A percentile compares a stretch with the other conserved stretches of the same genome.
Evolutionary conservation across 2,329 filamentous ascomycete genomes (phyloP).

Genomic region (Trichoderma gracile): DNA sequence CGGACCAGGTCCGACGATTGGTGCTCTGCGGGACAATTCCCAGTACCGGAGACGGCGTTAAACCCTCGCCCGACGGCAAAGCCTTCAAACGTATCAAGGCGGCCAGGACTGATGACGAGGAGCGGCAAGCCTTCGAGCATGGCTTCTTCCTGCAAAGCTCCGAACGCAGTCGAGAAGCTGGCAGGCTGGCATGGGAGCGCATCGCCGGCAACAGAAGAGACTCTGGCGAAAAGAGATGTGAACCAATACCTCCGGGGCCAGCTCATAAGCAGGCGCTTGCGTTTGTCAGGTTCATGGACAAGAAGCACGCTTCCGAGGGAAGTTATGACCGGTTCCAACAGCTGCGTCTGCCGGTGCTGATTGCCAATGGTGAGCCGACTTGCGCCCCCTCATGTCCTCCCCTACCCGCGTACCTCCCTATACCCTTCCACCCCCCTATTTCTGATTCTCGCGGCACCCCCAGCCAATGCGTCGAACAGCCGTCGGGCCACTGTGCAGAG

Average conservation of each 20-base stretch:
- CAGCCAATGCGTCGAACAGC: background rate
- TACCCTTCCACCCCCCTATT: background rate
- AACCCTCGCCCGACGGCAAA: slow-evolving; percentile 33
- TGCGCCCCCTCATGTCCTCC: background rate
- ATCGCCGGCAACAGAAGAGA: slow-evolving; percentile 34
- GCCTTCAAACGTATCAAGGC: slow-evolving; percentile 39
- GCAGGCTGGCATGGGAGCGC: slow-evolving; percentile 39
- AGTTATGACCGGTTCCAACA: slow-evolving; percentile 39
- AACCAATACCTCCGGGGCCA: slow-evolving; percentile 33
- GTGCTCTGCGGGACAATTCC: slow-evolving; percentile 49
- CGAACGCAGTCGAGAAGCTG: slow-evolving; percentile 37
- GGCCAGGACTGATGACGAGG: slow-evolving; percentile 38
- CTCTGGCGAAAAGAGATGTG: slow-evolving; percentile 29
- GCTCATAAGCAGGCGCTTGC: slow-evolving; percentile 38
- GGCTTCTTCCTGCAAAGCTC: slow-evolving; percentile 39
- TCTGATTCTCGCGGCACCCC: slow-evolving; percentile 1
- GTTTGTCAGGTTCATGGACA: slow-evolving; percentile 42
- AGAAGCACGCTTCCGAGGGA: slow-evolving; percentile 36
- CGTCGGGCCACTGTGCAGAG: background rate
- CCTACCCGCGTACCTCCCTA: background rate
- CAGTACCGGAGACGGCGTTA: slow-evolving; percentile 41
- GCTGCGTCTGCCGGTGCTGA: slow-evolving; percentile 41
- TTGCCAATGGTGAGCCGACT: slow-evolving; percentile 42
- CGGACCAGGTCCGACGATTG: slow-evolving; percentile 42
- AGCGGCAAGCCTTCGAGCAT: slow-evolving; percentile 38